Evolutionary conservation across 495 filamentous ascomycete species (phyloP).

Genomic region (Parachaetomium inaequale): DNA sequence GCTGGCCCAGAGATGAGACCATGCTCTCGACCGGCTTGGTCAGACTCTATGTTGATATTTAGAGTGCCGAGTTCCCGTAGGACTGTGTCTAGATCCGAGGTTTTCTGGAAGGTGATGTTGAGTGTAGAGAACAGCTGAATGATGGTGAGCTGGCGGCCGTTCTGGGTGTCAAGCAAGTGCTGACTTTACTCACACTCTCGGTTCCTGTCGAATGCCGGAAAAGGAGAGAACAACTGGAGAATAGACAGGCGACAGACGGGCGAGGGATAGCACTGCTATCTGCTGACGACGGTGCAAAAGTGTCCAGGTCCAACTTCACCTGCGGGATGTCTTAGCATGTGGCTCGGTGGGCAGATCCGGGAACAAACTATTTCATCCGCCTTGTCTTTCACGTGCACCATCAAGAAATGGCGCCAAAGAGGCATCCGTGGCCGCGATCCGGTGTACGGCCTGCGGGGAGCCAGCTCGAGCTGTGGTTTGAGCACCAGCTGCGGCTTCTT

Average conservation of each 20-base stretch:
- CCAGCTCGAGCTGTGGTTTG: constrained; percentile 24
- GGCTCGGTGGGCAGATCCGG: background rate
- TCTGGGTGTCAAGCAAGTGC: too few species aligned
- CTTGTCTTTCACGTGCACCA: constrained; percentile 37
- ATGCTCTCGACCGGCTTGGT: background rate
- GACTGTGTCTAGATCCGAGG: constrained; percentile 19
- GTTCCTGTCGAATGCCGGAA: constrained; percentile 20
- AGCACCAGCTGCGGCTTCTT: constrained; percentile 32
- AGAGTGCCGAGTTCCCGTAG: constrained; percentile 17
- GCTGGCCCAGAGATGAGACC: background rate
- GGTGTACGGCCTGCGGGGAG: constrained; percentile 21
- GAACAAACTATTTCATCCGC: constrained; percentile 32
- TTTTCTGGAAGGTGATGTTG: constrained; percentile 15
- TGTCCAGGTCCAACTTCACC: constrained; percentile 25
- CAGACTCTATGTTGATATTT: constrained; percentile 12
- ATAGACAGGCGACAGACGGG: constrained; percentile 12
- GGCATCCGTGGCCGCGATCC: constrained; percentile 17
- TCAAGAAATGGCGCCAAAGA: constrained; percentile 23
- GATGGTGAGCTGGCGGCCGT: background rate
- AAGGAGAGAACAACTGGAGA: constrained; percentile 15
- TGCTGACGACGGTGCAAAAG: constrained; percentile 13
- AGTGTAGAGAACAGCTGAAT: constrained; percentile 13
- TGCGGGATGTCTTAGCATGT: constrained; percentile 1
- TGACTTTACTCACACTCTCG: constrained; percentile 6
- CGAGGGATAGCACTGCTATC: background rate